A percentile compares a stretch with the other conserved stretches of the same genome.
Conservation (phyloP, 257 asterid species). For the Lycium barbarum region DNA sequence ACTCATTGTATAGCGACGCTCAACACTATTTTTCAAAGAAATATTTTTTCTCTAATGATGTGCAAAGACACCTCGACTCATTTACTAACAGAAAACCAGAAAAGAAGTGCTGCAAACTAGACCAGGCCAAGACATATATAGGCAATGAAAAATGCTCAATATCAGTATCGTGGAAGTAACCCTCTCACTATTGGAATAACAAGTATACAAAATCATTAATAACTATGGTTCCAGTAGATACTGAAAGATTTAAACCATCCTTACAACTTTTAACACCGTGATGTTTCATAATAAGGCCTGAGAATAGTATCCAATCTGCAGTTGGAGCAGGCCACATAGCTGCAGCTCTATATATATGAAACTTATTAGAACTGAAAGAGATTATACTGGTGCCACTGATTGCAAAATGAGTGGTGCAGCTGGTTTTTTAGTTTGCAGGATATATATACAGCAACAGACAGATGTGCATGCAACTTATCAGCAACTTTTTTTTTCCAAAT, state of each 20-base stretch:
- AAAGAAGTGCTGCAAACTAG: neutral
- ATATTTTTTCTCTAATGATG: neutral
- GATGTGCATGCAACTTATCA: too few species aligned
- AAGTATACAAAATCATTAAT: neutral
- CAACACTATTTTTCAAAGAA: neutral
- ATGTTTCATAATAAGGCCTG: neutral
- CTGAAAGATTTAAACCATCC: neutral
- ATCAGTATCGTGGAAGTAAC: neutral
- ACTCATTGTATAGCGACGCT: neutral
- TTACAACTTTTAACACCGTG: neutral
- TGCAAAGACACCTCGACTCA: neutral
- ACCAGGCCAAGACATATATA: constrained; percentile 24
- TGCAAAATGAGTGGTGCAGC: too few species aligned
- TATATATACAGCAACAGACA: too few species aligned
- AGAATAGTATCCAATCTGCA: too few species aligned
- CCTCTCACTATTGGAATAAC: neutral
- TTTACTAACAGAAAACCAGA: neutral
- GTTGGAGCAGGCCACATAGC: too few species aligned
- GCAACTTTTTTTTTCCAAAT: too few species aligned
- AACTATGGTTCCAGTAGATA: neutral
- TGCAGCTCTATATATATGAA: too few species aligned
- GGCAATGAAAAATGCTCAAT: neutral
- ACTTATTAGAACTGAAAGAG: too few species aligned
- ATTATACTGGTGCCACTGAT: too few species aligned
- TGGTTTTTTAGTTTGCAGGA: too few species aligned